Evolutionary conservation across 108 stramenopile species (phyloP), one percentile per base, ranked within the genome.

Genomic region (Conticribra guillardii): DNA sequence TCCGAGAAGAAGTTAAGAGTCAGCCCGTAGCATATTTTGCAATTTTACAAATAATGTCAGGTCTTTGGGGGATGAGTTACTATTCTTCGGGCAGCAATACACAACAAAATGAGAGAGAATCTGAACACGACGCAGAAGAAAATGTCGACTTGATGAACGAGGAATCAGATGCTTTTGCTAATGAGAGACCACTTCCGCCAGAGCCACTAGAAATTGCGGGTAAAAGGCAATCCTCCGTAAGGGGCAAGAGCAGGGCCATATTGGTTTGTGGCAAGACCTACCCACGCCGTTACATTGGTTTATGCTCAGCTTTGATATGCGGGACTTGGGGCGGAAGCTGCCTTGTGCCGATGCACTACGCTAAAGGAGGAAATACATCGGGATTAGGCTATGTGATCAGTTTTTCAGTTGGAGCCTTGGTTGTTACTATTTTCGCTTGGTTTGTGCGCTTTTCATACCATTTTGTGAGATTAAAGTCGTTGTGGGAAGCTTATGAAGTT

Each of bases 21-120:
- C 34, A 71, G 26, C 2, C 32, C 0, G 28, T 64, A 14, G 69
- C 77, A 5, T 78, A 66, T 52, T 37, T 84, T 41, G 87, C 89
- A 22, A 76, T 89, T 9, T 62, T 60, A 3, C 70, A 79, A 14
- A 78, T 78, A 3, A 78, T 78, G 77, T 24, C 31, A 14, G 92
- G 92, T 0, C 54, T 93, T 21, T 79, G 65, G 48, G 92, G 92
- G 0, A 93, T 93, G 88, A 83, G 83, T 32, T 89, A 89, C 51
- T 93, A 71, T 66, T 87, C 87, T 0, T 61, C 82, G 58, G 30
- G 3, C 8, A 2, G 17, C 15, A 24, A 11, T n/a, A 32, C 24
- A 54, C 15, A 1, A 30, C 48, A 28, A 30, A 4, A 11, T 9
- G 18, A 45, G 15, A 21, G 4, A 21, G 59, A 45, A 8, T 58